Evolutionary conservation across 352 stramenopile genomes (phyloP).

Genomic region (Peronosclerospora sorghi): DNA sequence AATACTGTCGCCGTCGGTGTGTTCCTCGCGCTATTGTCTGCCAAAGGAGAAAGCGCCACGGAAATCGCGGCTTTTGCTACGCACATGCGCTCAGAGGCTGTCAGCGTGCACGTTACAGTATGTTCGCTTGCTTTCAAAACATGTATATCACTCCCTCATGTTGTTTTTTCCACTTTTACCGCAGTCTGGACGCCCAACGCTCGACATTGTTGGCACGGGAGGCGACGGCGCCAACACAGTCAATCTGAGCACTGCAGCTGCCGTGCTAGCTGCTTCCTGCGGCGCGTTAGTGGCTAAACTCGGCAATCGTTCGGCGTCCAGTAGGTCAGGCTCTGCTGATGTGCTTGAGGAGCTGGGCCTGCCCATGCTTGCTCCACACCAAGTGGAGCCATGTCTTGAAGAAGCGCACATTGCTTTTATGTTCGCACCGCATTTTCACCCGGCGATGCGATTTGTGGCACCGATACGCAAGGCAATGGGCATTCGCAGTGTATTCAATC

Average conservation of each 20-base stretch:
- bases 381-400: slow-evolving; percentile 90
- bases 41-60: slow-evolving; percentile 89
- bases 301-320: slow-evolving; percentile 94
- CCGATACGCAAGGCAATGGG: slow-evolving; percentile 93
- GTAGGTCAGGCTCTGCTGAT: slow-evolving; percentile 90
- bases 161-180: slow-evolving; percentile 2
- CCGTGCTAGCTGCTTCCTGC: slow-evolving; percentile 90
- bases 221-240: slow-evolving; percentile 97
- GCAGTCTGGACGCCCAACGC: slow-evolving; percentile 58
- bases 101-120: slow-evolving; percentile 59
- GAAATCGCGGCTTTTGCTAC: slow-evolving; percentile 95
- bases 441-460: slow-evolving; percentile 91
- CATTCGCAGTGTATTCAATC: slow-evolving; percentile 96
- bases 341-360: slow-evolving; percentile 95
- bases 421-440: slow-evolving; percentile 95
- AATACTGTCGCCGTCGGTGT: slow-evolving; percentile 81
- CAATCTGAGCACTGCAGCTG: slow-evolving; percentile 94
- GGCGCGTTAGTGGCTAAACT: slow-evolving; percentile 94
- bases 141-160: slow-evolving; percentile 1
- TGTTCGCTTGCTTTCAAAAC: background rate
- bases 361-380: slow-evolving; percentile 85
- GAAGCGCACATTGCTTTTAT: slow-evolving; percentile 94
- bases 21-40: slow-evolving; percentile 89
- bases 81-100: slow-evolving; percentile 91
- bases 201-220: slow-evolving; percentile 98